Evolutionary conservation across 1,139 yeast genomes (phyloP).

Genomic region (Debaryomycetaceae sp.): DNA sequence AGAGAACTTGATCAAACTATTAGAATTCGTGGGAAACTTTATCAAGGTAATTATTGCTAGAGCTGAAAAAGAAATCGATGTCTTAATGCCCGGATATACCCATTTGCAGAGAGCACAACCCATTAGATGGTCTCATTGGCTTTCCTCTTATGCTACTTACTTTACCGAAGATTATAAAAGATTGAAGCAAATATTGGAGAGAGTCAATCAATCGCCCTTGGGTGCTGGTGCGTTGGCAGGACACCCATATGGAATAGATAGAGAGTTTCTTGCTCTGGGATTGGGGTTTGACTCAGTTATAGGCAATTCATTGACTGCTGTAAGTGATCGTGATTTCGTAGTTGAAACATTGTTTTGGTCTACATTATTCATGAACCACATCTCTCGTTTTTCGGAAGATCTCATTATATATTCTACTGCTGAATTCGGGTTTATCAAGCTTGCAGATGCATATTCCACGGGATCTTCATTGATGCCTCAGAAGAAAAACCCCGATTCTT

Average conservation of each 20-base stretch:
- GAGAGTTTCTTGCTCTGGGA: constrained; percentile 78
- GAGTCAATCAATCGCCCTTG: constrained; percentile 86
- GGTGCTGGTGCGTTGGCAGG: constrained; percentile 99
- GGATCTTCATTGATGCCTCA: constrained; percentile 99
- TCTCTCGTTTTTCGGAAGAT: constrained; percentile 92
- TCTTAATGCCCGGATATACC: constrained; percentile 97
- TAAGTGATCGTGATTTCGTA: constrained; percentile 95
- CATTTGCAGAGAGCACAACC: constrained; percentile 99
- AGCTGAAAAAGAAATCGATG: constrained; percentile 82
- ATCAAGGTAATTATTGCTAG: constrained; percentile 67
- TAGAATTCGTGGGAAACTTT: constrained; percentile 56
- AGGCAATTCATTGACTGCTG: constrained; percentile 94
- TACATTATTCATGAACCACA: constrained; percentile 91
- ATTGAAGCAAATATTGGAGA: constrained; percentile 69
- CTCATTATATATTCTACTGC: constrained; percentile 94
- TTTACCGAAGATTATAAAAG: constrained; percentile 88
- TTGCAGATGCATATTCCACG: constrained; percentile 97
- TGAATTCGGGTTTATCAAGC: constrained; percentile 89
- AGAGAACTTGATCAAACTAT: constrained; percentile 61
- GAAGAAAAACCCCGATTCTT: constrained; percentile 95
- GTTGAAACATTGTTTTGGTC: constrained; percentile 98
- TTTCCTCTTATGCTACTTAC: constrained; percentile 91
- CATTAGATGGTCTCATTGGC: constrained; percentile 98
- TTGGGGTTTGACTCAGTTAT: constrained; percentile 81
- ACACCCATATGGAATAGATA: constrained; percentile 96